Evolutionary conservation across 2,329 filamentous ascomycete genomes (phyloP), one percentile per base, ranked within the genome.

Genomic region (Ophiocordyceps sinensis): DNA sequence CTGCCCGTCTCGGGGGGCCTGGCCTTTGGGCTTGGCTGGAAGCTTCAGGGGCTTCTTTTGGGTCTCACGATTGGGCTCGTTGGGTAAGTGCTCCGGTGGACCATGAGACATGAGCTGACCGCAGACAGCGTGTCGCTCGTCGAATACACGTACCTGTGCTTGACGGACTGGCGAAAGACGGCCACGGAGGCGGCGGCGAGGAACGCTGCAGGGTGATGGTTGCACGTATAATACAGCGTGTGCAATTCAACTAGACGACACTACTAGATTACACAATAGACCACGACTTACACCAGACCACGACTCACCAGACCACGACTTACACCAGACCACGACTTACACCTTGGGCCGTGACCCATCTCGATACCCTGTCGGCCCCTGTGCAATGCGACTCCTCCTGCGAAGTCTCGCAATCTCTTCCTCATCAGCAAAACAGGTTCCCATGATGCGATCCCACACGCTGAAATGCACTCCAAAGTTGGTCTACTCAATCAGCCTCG

Each of bases 1-100:
- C 67, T 95, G 59, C 88, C 88, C 0, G 75, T 94, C 21, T 83
- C 81, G 28, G 81, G 94, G 48, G 76, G 74, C 6, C 77, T 80
- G 0, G 82, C 77, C 0, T 94, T 94, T 56, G 79, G 76, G 0
- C 60, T 87, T 2, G 68, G 68, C 5, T 91, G 83, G 85, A 75
- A 77, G 36, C 62, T 95, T 28, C 68, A 75, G 41, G 88, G 88
- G 1, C 66, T 95, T 3, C 94, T 87, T 87, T 66, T 70, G n/a
- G 83, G 84, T 3, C 72, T 86, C 8, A 80, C 80, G 1, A 58
- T 91, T 45, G 87, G 82, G 0, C 64, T 94, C 11, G 60, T 66
- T 5, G 60, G 82, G 67, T 72, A 53, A 64, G 68, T 67, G 8
- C 14, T 8, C 23, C 11, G 31, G 8, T 14, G 12, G 6, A 14